Conservation (phyloP, 371 early-diverging fungal species). For the Apophysomyces ossiformis region DNA sequence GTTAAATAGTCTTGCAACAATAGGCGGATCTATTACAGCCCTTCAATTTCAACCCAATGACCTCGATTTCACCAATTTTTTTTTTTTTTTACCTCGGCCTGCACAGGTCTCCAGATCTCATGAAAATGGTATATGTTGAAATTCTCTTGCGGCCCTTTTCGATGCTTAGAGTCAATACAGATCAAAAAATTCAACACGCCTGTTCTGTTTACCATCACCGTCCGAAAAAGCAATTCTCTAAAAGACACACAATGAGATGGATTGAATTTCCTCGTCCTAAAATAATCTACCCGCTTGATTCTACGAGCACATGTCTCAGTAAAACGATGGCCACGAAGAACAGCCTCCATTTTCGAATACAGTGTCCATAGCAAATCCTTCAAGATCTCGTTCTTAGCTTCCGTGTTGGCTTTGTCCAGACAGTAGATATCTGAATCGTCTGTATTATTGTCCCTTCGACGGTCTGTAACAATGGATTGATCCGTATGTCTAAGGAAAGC, state of each 20-base stretch:
- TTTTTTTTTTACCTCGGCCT: conserved; percentile 58
- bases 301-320: conserved; percentile 56
- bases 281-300: conserved; percentile 43
- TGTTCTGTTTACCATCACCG: conserved; percentile 20
- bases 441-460: conserved; percentile 22
- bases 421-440: conserved; percentile 50
- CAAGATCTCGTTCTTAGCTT: conserved; percentile 71
- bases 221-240: conserved; percentile 30
- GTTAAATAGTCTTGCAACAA: conserved; percentile 77
- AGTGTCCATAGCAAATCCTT: conserved; percentile 81
- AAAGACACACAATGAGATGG: neutral
- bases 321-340: conserved; percentile 82
- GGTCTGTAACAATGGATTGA: neutral
- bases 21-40: conserved; percentile 56
- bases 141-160: conserved; percentile 23
- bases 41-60: neutral
- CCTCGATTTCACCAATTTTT: no score
- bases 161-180: neutral
- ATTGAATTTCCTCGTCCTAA: neutral
- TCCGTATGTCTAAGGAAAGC: neutral
- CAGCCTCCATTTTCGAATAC: conserved; percentile 83
- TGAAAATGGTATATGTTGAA: conserved; percentile 54
- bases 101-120: conserved; percentile 73
- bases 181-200: neutral
- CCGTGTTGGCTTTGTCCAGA: conserved; percentile 51